Percentiles rank a stretch among this genome's conserved stretches.
These are phyloP conservation scores for Heimioporus sp. DNA, from an alignment of 768 basidiomycete species.

Conservation along the genomic window DNA sequence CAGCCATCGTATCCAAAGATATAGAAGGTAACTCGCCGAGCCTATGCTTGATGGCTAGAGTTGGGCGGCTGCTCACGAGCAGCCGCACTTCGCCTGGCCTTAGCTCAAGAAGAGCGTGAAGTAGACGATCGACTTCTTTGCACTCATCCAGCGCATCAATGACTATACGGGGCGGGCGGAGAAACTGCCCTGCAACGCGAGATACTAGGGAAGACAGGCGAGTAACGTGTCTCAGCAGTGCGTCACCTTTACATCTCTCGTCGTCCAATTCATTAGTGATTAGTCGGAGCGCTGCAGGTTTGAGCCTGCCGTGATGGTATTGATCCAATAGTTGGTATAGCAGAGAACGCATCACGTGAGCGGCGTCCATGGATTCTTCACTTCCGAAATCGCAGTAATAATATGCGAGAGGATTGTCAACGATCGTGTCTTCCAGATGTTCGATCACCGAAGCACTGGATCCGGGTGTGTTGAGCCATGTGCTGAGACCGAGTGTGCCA, in stretches of 20 bases:
- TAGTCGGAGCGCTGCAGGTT: neutral
- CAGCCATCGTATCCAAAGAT: neutral
- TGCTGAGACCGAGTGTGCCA: neutral
- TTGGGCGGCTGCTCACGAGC: neutral
- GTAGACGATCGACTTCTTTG: neutral
- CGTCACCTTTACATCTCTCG: neutral
- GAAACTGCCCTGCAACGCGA: neutral
- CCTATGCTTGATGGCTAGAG: neutral
- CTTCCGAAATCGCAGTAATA: constrained; percentile 1
- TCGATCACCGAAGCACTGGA: neutral
- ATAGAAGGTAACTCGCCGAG: neutral
- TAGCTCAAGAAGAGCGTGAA: neutral
- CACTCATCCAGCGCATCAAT: constrained; percentile 11
- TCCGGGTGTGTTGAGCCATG: neutral
- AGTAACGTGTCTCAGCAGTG: neutral
- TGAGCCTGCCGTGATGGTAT: neutral
- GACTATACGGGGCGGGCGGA: neutral
- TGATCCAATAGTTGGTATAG: neutral
- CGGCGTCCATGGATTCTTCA: neutral
- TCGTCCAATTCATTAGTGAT: neutral
- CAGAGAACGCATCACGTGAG: neutral
- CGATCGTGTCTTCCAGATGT: neutral
- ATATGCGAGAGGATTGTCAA: neutral
- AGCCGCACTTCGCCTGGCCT: neutral
- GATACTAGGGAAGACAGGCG: neutral